Evolutionary conservation across 140 eudicot species (phyloP).

Genomic region (Bidens hawaiensis): DNA sequence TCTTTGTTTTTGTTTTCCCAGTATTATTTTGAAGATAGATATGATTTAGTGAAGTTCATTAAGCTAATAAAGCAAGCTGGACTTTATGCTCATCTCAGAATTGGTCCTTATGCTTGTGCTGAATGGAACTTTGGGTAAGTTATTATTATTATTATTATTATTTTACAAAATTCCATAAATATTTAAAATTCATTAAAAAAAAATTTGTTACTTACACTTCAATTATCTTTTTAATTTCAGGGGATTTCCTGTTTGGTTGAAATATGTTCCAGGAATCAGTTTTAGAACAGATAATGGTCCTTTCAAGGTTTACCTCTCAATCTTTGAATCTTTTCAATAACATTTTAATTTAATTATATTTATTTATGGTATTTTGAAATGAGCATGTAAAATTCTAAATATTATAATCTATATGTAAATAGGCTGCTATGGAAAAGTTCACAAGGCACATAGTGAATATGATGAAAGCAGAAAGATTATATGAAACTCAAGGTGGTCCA

Average conservation of each 20-base stretch:
- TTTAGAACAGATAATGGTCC: constrained; percentile 90
- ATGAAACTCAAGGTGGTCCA: constrained; percentile 92
- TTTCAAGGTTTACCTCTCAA: constrained; percentile 34
- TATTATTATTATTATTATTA: no score
- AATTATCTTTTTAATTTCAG: constrained; percentile 39
- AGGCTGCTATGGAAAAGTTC: constrained; percentile 88
- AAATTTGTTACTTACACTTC: no score
- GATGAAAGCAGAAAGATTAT: constrained; percentile 78
- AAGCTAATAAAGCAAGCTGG: constrained; percentile 94
- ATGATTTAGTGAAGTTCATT: constrained; percentile 92
- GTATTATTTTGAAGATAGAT: constrained; percentile 93
- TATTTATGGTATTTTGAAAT: neutral
- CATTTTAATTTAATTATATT: neutral
- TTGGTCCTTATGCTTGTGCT: constrained; percentile 98
- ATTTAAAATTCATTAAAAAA: neutral
- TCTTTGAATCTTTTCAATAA: neutral
- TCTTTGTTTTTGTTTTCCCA: constrained; percentile 16
- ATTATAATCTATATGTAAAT: neutral
- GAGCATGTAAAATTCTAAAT: neutral
- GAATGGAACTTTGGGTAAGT: constrained; percentile 98
- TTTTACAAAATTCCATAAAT: neutral
- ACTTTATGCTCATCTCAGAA: constrained; percentile 84
- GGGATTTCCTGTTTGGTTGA: constrained; percentile 98
- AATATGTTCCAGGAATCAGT: constrained; percentile 87
- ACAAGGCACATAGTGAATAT: constrained; percentile 79